Evolutionary conservation across 352 stramenopile genomes (phyloP).

Genomic region (Globisporangium middletonii): DNA sequence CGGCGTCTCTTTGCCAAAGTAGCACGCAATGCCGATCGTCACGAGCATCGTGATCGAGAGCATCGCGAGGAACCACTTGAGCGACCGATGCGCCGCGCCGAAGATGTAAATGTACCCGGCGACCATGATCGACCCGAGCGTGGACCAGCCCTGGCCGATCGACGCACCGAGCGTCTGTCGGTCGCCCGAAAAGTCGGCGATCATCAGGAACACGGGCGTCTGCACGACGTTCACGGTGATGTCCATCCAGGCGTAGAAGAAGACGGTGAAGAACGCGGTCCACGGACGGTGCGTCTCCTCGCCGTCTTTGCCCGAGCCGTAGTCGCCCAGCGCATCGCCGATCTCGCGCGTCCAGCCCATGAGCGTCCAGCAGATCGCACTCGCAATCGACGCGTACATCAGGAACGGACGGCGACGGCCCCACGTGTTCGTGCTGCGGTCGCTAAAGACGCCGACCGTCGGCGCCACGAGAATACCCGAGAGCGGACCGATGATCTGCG

Average conservation of each 20-base stretch:
- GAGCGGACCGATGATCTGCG: too few relatives aligned
- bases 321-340: conserved; percentile 6
- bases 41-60: conserved; percentile 15
- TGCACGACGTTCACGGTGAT: too few relatives aligned
- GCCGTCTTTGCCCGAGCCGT: too few relatives aligned
- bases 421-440: conserved; percentile 8
- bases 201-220: too few relatives aligned
- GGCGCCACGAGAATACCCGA: not conserved
- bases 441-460: conserved; percentile 15
- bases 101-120: conserved; percentile 25
- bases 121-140: conserved; percentile 21
- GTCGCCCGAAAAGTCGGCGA: conserved; percentile 10
- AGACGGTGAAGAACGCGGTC: too few relatives aligned
- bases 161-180: conserved; percentile 24
- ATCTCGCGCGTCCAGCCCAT: conserved; percentile 21
- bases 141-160: conserved; percentile 21
- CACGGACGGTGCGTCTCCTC: too few relatives aligned
- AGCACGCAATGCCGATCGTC: conserved; percentile 16
- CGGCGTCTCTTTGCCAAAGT: conserved; percentile 12
- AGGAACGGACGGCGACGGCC: conserved; percentile 21
- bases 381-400: conserved; percentile 12
- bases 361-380: conserved; percentile 19
- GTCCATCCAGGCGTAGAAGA: too few relatives aligned
- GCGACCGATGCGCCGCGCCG: conserved; percentile 17
- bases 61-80: conserved; percentile 28